Evolutionary conservation across 352 stramenopile genomes (phyloP).

Genomic region (Pythium folliculosum): DNA sequence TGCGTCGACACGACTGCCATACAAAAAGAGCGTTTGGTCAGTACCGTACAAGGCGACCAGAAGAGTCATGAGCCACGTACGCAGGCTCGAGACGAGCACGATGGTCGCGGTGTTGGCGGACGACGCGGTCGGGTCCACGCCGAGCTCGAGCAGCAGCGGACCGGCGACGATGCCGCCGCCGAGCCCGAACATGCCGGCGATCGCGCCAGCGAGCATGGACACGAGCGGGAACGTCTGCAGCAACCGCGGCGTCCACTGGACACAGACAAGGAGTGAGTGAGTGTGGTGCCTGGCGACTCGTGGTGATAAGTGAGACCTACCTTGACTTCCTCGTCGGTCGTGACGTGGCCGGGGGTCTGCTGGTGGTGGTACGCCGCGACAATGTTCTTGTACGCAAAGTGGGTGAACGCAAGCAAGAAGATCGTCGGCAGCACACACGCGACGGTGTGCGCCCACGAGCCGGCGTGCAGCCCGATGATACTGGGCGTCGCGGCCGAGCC

Average conservation of each 20-base stretch:
- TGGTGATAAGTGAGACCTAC: background rate
- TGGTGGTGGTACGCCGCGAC: constrained; percentile 42
- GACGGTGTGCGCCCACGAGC: constrained; percentile 72
- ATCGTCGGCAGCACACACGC: constrained; percentile 56
- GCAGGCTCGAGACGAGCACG: constrained; percentile 64
- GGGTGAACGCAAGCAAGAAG: constrained; percentile 62
- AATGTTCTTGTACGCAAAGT: constrained; percentile 60
- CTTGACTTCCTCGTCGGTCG: constrained; percentile 44
- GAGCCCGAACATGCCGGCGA: constrained; percentile 95
- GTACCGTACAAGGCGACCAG: background rate
- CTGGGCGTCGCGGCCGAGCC: constrained; percentile 84
- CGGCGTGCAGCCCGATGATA: constrained; percentile 87
- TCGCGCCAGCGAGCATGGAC: constrained; percentile 87
- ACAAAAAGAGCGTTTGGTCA: background rate
- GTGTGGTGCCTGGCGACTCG: background rate
- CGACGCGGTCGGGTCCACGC: constrained; percentile 79
- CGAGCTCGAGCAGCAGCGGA: constrained; percentile 93
- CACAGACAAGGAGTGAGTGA: background rate
- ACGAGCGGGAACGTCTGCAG: constrained; percentile 87
- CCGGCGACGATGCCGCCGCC: constrained; percentile 95
- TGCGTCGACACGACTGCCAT: constrained; percentile 25
- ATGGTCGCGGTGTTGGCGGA: constrained; percentile 89
- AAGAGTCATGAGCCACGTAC: constrained; percentile 31
- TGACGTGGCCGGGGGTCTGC: constrained; percentile 47
- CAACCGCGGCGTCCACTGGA: constrained; percentile 51